These are phyloP conservation scores for Gillenia trifoliata DNA, from an alignment of 306 rosid species.

Conservation along the genomic window DNA sequence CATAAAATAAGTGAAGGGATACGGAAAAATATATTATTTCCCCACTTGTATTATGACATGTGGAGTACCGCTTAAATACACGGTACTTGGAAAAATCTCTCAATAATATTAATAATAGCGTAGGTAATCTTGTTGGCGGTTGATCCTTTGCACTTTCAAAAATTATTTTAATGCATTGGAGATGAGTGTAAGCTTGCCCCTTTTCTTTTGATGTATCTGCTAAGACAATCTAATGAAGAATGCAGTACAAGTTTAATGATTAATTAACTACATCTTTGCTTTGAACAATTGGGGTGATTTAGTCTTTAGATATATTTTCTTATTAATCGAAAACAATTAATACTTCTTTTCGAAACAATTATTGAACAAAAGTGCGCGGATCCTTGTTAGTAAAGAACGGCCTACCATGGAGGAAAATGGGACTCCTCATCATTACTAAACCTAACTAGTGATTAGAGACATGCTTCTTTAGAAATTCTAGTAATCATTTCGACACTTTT, in stretches of 20 bases:
- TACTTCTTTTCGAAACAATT: constrained; percentile 31
- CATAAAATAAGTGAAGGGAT: too few relatives aligned
- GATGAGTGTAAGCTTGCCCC: not conserved
- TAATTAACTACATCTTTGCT: not conserved
- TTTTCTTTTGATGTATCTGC: not conserved
- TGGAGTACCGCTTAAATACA: too few relatives aligned
- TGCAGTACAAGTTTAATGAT: not conserved
- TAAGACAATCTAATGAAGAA: not conserved
- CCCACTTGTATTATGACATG: too few relatives aligned
- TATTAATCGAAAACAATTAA: constrained; percentile 6
- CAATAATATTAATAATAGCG: not conserved
- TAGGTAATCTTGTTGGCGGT: not conserved
- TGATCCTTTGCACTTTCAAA: too few relatives aligned
- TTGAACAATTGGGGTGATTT: not conserved
- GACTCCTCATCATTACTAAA: constrained; percentile 35
- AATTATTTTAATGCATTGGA: not conserved
- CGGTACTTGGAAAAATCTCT: not conserved
- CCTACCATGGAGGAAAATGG: constrained; percentile 29
- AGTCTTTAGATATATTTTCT: too few relatives aligned
- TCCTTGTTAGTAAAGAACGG: constrained; percentile 15
- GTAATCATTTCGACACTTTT: constrained; percentile 4
- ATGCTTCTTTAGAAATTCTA: constrained; percentile 24
- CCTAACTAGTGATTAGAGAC: constrained; percentile 9
- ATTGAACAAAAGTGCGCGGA: constrained; percentile 27
- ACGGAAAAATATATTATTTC: too few relatives aligned